Base-by-base conservation (phyloP, 2,329 filamentous ascomycete genomes). In the Colletotrichum musicola region DNA sequence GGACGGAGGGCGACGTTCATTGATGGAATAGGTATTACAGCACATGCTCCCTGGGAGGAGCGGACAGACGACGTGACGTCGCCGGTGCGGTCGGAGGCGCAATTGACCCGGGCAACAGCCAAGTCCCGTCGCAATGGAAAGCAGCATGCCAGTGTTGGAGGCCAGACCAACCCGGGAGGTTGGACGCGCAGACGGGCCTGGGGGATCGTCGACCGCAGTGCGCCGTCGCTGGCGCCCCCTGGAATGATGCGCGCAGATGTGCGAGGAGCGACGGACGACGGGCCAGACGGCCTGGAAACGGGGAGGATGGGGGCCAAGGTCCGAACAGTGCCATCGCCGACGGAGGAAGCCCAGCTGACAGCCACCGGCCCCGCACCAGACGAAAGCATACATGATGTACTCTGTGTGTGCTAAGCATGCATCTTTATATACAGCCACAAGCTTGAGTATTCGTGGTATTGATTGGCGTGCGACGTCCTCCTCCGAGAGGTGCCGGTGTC, bases 291-390 rank as follows among this genome's bases (percentile, higher is more conserved):
- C 62, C 62, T 56, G 14, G 49, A 18, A 42, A 46, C 47, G 44
- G 55, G 27, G 49, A 56, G 35, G 40, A 55, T 56, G 30, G 50
- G 47, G 60, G 51, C 66, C 55, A 27, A 35, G 46, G 54, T 53
- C 46, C 59, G 46, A 51, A 50, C 4, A 30, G 42, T 44, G 47
- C 22, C 47, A 47, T 42, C 9, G 49, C 6, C 49, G 30, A 40
- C 55, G 40, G 50, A 27, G 42, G 46, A 60, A 50, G 55, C 20
- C 30, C 53, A 64, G 59, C 38, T 58, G 59, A 63, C 51, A 62
- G 58, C 64, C 58, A 67, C 25, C 51, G 64, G 38, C 38, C 38
- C 49, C 40, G 38, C 54, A 22, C 54, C 16, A 49, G 40, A 47
- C 13, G 54, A 49, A 64, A 58, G 62, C 40, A 22, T 40, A 42